These are phyloP conservation scores for Fusarium albidum DNA, from an alignment of 2,329 filamentous ascomycete genomes.

Conservation along the genomic window DNA sequence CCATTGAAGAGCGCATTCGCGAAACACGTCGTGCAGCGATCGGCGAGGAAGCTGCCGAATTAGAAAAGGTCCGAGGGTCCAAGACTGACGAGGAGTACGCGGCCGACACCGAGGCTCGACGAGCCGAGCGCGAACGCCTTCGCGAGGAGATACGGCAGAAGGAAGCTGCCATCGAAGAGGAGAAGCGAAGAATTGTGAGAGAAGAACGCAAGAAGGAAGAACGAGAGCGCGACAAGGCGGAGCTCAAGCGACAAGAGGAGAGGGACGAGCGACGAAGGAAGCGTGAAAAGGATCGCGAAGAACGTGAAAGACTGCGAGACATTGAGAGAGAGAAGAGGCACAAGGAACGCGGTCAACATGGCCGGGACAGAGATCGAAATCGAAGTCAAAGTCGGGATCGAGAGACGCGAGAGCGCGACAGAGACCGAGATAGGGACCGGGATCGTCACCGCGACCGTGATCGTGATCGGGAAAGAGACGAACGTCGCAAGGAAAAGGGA, in stretches of 20 bases:
- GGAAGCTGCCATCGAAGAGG: slow-evolving; percentile 68
- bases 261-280: slow-evolving; percentile 58
- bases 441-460: slow-evolving; percentile 40
- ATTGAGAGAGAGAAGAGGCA: slow-evolving; percentile 51
- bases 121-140: slow-evolving; percentile 67
- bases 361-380: slow-evolving; percentile 47
- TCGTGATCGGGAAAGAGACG: slow-evolving; percentile 42
- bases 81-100: slow-evolving; percentile 81
- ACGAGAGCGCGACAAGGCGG: slow-evolving; percentile 58
- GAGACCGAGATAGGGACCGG: slow-evolving; percentile 41
- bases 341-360: slow-evolving; percentile 50
- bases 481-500: slow-evolving; percentile 46
- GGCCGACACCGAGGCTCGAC: slow-evolving; percentile 68
- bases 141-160: slow-evolving; percentile 67
- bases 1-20: slow-evolving; percentile 75
- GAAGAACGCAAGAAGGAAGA: slow-evolving; percentile 63
- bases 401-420: slow-evolving; percentile 38
- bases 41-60: slow-evolving; percentile 72
- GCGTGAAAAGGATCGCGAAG: slow-evolving; percentile 63
- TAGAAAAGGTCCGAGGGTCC: slow-evolving; percentile 70
- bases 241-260: slow-evolving; percentile 59
- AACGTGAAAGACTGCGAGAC: slow-evolving; percentile 58
- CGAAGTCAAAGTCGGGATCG: slow-evolving; percentile 40
- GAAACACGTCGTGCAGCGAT: slow-evolving; percentile 73
- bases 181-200: slow-evolving; percentile 65